These are phyloP conservation scores for Musa acuminata DNA, from an alignment of 176 grass and related monocot species.

Conservation along the genomic window DNA sequence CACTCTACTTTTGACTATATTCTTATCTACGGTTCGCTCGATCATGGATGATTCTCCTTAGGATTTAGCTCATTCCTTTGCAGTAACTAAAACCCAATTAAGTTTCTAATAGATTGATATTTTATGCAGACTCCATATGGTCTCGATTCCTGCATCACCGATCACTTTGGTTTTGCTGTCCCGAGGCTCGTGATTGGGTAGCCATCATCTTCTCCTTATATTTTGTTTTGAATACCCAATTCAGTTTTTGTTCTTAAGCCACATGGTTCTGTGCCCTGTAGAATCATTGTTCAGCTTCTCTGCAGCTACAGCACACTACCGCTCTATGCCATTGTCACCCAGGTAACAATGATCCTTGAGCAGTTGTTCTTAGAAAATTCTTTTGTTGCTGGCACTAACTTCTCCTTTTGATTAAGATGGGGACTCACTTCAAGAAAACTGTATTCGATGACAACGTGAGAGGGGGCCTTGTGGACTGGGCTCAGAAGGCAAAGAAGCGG, in stretches of 20 bases:
- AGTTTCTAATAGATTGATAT: background rate
- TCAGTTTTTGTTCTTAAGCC: background rate
- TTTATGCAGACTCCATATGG: background rate
- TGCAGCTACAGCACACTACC: constrained; percentile 14
- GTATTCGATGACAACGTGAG: constrained; percentile 24
- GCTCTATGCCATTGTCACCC: constrained; percentile 8
- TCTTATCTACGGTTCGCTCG: too few relatives aligned
- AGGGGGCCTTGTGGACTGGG: constrained; percentile 28
- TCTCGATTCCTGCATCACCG: background rate
- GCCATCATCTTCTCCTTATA: background rate
- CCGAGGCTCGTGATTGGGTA: constrained; percentile 13
- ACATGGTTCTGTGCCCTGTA: background rate
- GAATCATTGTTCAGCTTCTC: constrained; percentile 3
- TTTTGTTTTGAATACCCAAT: background rate
- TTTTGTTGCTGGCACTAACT: background rate
- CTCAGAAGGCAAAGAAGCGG: constrained; percentile 9
- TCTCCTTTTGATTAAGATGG: constrained; percentile 40
- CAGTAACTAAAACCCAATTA: background rate
- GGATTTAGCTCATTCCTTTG: background rate
- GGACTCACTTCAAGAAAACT: constrained; percentile 43
- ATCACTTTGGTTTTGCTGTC: background rate
- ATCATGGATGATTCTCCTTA: too few relatives aligned
- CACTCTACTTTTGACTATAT: background rate
- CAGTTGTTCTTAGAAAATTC: background rate
- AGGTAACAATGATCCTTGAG: background rate